Base-by-base conservation (phyloP, 441 rosid genomes). In the Lepidium campestre region DNA sequence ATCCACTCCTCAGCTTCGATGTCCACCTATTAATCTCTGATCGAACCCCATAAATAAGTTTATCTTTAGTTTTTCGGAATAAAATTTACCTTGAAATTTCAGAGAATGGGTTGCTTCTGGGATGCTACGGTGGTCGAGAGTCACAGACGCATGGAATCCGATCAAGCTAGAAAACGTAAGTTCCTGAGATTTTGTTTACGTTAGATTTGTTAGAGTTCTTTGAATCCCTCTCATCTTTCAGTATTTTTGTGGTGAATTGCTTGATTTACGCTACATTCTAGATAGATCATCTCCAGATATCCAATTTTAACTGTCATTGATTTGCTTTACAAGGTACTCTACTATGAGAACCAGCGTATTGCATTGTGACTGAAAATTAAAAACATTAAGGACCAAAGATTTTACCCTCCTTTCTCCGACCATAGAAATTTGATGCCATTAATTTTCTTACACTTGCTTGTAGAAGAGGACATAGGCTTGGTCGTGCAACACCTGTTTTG, bases 391-490 rank as follows among this genome's bases (percentile, higher is more conserved):
- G 48, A 62, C 57, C 15, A 36, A 36, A 14, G 20, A 65, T 41
- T n/a, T 48, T 41, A 13, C 20, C 47, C 37, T 58, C 60, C 14
- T 58, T 65, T 25, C 48, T 60, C 54, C 14, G 41, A 40, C 45
- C 61, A 49, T 34, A 48, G 10, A 42, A 42, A 42, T 59, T 19
- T 40, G 13, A 42, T 45, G 40, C 40, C 34, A 68, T 45, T 13
- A 10, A 19, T 36, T 63, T 65, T 63, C 82, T 90, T 60, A 91
- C 48, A 82, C 77, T 78, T 83, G 97, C 78, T 78, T 77, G 85
- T 93, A 93, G 82, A 93, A 89, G 65, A 93, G 97, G 71, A 93
- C 88, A 20, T 93, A 93, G 5, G 99, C 99, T 71, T 91, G 97
- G 63, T 89, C 87, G 50, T 93, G 99, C 75, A 93, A 62, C 50